Conservation (phyloP, 768 basidiomycete species). For the Crepidotus variabilis region DNA sequence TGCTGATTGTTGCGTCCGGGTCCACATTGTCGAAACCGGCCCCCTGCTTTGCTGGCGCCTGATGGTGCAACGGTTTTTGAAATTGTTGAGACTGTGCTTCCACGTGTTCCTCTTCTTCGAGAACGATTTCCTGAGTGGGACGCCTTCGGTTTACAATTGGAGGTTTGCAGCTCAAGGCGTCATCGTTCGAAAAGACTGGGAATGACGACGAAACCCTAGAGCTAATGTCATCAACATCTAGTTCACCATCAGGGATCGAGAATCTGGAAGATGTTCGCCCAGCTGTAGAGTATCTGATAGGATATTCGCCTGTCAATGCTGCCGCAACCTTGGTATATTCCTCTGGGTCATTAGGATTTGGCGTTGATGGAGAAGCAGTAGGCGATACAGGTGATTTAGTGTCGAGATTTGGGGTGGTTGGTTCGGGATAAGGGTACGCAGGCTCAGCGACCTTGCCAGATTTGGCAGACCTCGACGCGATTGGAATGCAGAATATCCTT, state of each 20-base stretch:
- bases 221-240: slow-evolving; percentile 6
- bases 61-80: no score
- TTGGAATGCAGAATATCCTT: neutral
- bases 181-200: slow-evolving; percentile 29
- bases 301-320: no score
- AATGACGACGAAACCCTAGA: slow-evolving; percentile 29
- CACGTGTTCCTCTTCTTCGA: neutral
- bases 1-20: neutral
- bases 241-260: neutral
- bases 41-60: no score
- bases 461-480: neutral
- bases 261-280: neutral
- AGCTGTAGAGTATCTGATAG: neutral
- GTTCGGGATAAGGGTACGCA: neutral
- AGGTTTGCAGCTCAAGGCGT: neutral
- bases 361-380: no score
- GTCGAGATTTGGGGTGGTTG: no score
- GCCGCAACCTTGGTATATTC: no score
- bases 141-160: neutral
- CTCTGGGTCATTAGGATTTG: no score
- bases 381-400: no score
- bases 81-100: neutral
- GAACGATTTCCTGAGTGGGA: neutral
- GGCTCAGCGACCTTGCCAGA: neutral
- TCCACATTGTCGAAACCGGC: neutral